phyloP scores from a whole-genome alignment of 2,329 filamentous ascomycete genomes.

The Aphanocladium album region DNA sequence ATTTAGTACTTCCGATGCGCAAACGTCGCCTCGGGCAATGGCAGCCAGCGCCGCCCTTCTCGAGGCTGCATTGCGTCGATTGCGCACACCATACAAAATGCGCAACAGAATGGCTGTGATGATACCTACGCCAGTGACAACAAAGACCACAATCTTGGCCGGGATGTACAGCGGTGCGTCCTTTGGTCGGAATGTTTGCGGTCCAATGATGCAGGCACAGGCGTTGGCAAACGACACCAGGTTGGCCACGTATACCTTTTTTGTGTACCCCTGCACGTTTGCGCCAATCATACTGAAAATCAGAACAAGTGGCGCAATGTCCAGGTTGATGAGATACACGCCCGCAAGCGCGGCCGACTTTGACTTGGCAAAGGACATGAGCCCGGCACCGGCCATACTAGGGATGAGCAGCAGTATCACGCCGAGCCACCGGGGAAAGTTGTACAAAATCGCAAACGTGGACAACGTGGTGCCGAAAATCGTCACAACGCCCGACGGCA shows the following conservation, averaged over 20 bases:
- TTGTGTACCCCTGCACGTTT: constrained; percentile 46
- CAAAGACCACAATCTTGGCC: constrained; percentile 49
- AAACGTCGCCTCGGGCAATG: constrained; percentile 26
- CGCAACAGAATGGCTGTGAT: constrained; percentile 32
- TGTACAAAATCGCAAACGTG: constrained; percentile 21
- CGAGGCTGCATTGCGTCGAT: constrained; percentile 35
- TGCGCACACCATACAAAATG: constrained; percentile 28
- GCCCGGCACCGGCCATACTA: constrained; percentile 21
- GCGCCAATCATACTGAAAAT: constrained; percentile 46
- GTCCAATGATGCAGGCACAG: constrained; percentile 51
- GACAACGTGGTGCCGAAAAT: constrained; percentile 19
- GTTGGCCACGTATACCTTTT: constrained; percentile 46
- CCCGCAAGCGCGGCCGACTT: constrained; percentile 28
- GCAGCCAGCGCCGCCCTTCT: constrained; percentile 22
- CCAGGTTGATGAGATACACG: constrained; percentile 33
- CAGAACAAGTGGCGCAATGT: constrained; percentile 48
- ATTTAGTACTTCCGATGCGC: constrained; percentile 14
- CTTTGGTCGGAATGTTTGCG: constrained; percentile 48
- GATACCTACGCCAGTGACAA: not conserved
- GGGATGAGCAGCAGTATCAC: constrained; percentile 21
- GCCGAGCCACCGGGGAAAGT: constrained; percentile 24
- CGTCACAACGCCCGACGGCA: constrained; percentile 20
- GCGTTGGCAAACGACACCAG: constrained; percentile 46
- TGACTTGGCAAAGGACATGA: constrained; percentile 23
- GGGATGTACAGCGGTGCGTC: constrained; percentile 49